These are phyloP conservation scores for Naegleria lovaniensis DNA, from an alignment of 208 protist genomes.

Conservation along the genomic window DNA sequence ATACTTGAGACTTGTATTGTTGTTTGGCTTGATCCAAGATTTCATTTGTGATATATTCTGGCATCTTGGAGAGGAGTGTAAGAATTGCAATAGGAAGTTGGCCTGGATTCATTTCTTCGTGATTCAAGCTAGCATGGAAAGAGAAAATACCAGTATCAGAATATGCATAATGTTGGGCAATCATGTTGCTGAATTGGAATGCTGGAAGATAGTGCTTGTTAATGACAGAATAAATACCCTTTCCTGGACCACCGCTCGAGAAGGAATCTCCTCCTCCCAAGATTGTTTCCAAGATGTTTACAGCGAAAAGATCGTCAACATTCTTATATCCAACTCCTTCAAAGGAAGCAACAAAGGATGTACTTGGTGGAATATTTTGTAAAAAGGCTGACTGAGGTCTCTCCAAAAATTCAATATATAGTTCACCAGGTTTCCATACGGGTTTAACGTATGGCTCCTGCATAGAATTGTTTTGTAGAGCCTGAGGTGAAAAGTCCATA, in stretches of 20 bases:
- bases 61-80: not conserved
- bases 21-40: not conserved
- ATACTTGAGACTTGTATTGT: not conserved
- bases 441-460: not conserved
- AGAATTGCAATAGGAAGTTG: not conserved
- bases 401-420: not conserved
- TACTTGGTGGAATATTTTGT: slow-evolving; percentile 13
- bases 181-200: not conserved
- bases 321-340: not conserved
- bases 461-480: not conserved
- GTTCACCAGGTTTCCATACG: not conserved
- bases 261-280: slow-evolving; percentile 28
- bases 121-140: not conserved
- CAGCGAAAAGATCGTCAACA: not conserved
- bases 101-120: not conserved
- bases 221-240: slow-evolving; percentile 24
- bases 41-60: not conserved
- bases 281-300: not conserved
- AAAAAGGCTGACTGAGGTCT: not conserved
- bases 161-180: not conserved
- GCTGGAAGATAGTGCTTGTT: not conserved
- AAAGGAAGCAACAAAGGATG: not conserved
- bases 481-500: not conserved
- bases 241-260: slow-evolving; percentile 27
- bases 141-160: not conserved